A percentile compares a stretch with the other conserved stretches of the same genome.
Evolutionary conservation across 2,329 filamentous ascomycete genomes (phyloP).

Genomic region (Alternaria dauci): DNA sequence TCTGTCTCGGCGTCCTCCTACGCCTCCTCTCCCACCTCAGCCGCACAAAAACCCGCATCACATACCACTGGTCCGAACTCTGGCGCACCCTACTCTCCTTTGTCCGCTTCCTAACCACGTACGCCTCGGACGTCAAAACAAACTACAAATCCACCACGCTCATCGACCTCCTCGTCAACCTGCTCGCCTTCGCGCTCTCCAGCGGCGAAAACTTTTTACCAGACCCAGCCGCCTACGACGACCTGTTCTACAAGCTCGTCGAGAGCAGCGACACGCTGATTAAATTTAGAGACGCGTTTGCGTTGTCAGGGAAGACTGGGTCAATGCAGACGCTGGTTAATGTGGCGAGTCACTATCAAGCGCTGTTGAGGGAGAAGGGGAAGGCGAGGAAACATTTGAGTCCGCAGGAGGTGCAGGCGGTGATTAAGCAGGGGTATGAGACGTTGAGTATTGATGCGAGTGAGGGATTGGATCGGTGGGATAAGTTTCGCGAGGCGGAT

Average conservation of each 20-base stretch:
- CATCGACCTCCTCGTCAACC: conserved; percentile 74
- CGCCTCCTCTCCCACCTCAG: conserved; percentile 86
- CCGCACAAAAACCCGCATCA: conserved; percentile 78
- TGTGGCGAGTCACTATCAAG: conserved; percentile 86
- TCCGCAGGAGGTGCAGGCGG: conserved; percentile 81
- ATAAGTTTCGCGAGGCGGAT: conserved; percentile 85
- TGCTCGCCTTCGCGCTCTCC: conserved; percentile 84
- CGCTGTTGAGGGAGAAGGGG: conserved; percentile 70
- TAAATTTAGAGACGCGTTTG: conserved; percentile 83
- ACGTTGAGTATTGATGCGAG: conserved; percentile 89
- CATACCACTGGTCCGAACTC: conserved; percentile 94
- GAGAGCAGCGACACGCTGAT: conserved; percentile 84
- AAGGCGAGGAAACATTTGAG: conserved; percentile 72
- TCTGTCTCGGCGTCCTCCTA: conserved; percentile 82
- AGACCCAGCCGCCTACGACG: conserved; percentile 86
- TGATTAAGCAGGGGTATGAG: conserved; percentile 97
- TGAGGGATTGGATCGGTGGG: conserved; percentile 86
- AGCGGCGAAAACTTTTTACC: conserved; percentile 91
- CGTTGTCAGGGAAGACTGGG: conserved; percentile 50
- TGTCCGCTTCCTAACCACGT: conserved; percentile 88
- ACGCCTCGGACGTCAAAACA: conserved; percentile 77
- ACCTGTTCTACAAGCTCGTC: conserved; percentile 97
- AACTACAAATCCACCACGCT: conserved; percentile 77
- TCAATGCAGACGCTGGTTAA: conserved; percentile 86
- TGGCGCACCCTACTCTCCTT: conserved; percentile 90